Evolutionary conservation across 2,329 filamentous ascomycete species (phyloP), one percentile per base, ranked within the genome.

Genomic region (Diaporthe citri): DNA sequence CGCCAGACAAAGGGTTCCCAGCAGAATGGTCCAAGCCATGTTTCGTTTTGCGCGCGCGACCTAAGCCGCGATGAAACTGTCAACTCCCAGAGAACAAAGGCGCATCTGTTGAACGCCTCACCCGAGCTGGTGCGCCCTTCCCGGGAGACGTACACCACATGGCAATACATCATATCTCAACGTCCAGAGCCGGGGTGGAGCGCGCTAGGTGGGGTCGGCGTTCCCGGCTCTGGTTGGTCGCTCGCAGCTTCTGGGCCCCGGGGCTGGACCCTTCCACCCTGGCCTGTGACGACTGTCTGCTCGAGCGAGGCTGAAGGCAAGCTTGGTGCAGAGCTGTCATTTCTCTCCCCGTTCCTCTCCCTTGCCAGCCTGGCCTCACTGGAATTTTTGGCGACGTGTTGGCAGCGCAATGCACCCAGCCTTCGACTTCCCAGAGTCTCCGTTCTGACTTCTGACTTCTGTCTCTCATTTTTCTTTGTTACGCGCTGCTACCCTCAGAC

Each of bases 261-360:
- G 34, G 46, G 43, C 56, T 60, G 48, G 34, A 51, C 31, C 17
- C 36, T 41, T 28, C 7, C 41, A 34, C 34, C n/a, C n/a, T 25
- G 62, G 25, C 41, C 75, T 41, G 43, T 59, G 72, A 60, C 55
- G 66, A 66, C 66, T 62, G 56, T 34, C 20, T 64, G 41, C 55
- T 57, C 34, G 43, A 34, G 70, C 31, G 60, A 75, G 71, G 69
- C 74, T 76, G 74, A 72, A 71, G 76, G 25, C 64, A 69, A 31
- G 31, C 64, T 52, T 69, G 22, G 77, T 74, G 78, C 72, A 77
- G 57, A 74, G 71, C 57, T 70, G 43, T 76, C 59, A 74, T 76
- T 77, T 77, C 66, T 73, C 51, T 22, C 12, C n/a, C 71, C n/a
- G 28, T 57, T 67, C 73, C 69, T 15, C 20, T 46, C 71, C 48